Percentiles rank a stretch among this genome's conserved stretches.
Evolutionary conservation across 768 basidiomycete genomes (phyloP).

Genomic region (Rhodotorula taiwanensis): DNA sequence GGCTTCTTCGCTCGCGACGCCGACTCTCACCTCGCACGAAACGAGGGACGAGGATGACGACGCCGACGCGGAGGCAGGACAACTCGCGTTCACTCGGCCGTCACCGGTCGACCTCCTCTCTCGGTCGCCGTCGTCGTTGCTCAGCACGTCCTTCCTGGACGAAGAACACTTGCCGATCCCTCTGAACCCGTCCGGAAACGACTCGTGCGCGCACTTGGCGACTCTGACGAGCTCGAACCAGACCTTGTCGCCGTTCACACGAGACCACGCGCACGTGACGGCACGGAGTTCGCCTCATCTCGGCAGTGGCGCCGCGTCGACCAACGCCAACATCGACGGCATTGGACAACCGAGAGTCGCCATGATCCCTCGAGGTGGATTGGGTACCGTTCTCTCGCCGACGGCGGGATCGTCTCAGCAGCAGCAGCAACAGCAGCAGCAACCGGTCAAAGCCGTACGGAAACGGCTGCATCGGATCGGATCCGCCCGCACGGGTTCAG

Average conservation of each 20-base stretch:
- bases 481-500: slow-evolving; percentile 3
- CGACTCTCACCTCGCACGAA: background rate
- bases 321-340: background rate
- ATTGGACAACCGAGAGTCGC: background rate
- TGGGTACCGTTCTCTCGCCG: too few species aligned
- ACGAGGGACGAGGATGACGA: background rate
- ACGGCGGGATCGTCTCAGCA: background rate
- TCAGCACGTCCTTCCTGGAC: slow-evolving; percentile 21
- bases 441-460: slow-evolving; percentile 63
- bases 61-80: too few species aligned
- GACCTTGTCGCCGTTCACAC: slow-evolving; percentile 87
- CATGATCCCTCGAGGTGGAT: too few species aligned
- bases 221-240: slow-evolving; percentile 83
- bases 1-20: background rate
- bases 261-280: slow-evolving; percentile 81
- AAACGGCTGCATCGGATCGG: slow-evolving; percentile 67
- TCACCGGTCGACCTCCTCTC: slow-evolving; percentile 34
- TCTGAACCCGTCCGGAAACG: slow-evolving; percentile 62
- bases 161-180: slow-evolving; percentile 40
- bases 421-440: slow-evolving; percentile 41
- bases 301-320: background rate
- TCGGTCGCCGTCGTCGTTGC: slow-evolving; percentile 29
- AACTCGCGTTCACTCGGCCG: slow-evolving; percentile 17
- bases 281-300: slow-evolving; percentile 20
- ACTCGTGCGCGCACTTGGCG: slow-evolving; percentile 74